Base-by-base conservation (phyloP, 176 grass and related monocot genomes). In the Avena sativa region DNA sequence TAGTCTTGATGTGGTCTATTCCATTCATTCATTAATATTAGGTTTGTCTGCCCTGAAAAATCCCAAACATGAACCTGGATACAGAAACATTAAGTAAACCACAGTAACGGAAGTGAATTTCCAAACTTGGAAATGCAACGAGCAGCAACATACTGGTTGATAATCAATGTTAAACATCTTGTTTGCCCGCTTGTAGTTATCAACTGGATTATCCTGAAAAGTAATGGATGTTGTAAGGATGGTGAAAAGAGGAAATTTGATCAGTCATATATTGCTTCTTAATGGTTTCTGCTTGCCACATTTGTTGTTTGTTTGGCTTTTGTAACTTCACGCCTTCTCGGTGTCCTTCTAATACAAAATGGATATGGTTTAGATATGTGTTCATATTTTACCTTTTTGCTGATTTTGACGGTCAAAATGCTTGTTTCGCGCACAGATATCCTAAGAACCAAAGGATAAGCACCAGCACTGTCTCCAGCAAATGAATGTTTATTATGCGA, bases 1-100 rank as follows among this genome's bases (percentile, higher is more conserved):
- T 71, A 91, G 72, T 94, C 87, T 75, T 90, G 90, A 77, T 90
- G 86, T 79, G 85, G 43, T 62, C 76, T 92, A 83, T 96, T 98
- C 97, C 93, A 94, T 76, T 98, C 97, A 79, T 98, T 94, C 97
- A 98, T 98, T 84, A 98, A 76, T 90, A 98, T 96, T 71, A 96
- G 83, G 73, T 98, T 98, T 87, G 97, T 98, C 91, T 92, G 92
- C 65, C 89, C 97, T 86, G 97, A 98, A 92, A 96, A 98, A 92
- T 98, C 97, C 97, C 97, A 98, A 88, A 96, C 91, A 68, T 88
- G 90, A 91, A 98, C 92, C 97, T 98, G 89, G 70, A 71, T 81
- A 88, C 66, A 95, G 58, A 87, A 94, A 94, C 73, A 87, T 65
- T 84, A 90, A 89, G 90, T 84, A 86, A 91, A 94, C 65, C 73